Evolutionary conservation across 2,329 filamentous ascomycete genomes (phyloP), one percentile per base, ranked within the genome.

Genomic region (Fusarium pseudocircinatum): DNA sequence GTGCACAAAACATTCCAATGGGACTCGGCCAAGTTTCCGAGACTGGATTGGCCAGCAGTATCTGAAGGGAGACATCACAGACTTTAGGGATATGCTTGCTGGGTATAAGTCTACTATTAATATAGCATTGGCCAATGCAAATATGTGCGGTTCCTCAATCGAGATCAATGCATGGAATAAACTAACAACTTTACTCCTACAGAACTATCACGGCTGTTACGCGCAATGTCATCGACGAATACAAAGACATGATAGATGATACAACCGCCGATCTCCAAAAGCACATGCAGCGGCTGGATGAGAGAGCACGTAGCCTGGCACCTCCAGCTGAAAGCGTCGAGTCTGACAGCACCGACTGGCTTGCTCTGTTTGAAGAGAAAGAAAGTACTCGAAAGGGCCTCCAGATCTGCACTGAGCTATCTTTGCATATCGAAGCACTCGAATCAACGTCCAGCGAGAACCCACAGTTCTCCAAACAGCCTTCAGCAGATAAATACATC

Each of bases 11-110:
- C 78, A 67, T 78, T 85, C 83, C 28, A 75, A 70, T 42, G 75
- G 73, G 56, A 77, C 69, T 60, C 77, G 79, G 59, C 78, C 80
- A 42, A 86, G 83, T 74, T 83, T 85, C 70, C 81, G 82, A 56
- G 84, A 85, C 72, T 86, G 82, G 84, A 81, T 82, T 11, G 83
- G 79, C 68, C 74, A 85, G 63, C 81, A 75, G 70, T 86, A 85
- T 60, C 83, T 85, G 76, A 82, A 82, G 49, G 81, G 84, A 53
- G 79, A 85, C 68, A 83, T 86, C 47, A 79, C 81, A 62, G 80
- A 79, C 65, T 86, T 86, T 63, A 80, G 74, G 56, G 70, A 79
- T 28, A 73, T 83, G 59, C 70, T 86, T 36, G 80, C 83, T 49
- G 81, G 78, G 42, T 86, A 85, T 64, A 85, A 84, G 26, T 70